phyloP scores from a whole-genome alignment of 345 rosid species.

The Diplotaxis tenuifolia region DNA sequence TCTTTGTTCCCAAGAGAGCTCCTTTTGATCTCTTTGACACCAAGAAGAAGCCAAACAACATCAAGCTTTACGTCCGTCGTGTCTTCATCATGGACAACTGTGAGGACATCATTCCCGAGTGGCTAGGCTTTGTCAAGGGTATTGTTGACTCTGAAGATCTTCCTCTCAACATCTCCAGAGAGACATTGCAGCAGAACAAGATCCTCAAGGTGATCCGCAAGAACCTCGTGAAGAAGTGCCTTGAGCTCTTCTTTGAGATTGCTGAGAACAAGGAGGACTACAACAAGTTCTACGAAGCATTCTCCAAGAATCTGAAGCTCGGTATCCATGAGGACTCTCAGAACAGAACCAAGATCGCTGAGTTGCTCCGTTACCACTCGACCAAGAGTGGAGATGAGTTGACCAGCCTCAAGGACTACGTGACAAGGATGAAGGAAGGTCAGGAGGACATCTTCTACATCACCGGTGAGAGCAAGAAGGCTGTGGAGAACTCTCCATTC shows the following conservation, averaged over 20 bases:
- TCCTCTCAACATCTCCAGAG: slow-evolving; percentile 88
- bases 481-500: slow-evolving; percentile 94
- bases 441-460: slow-evolving; percentile 78
- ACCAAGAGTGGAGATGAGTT: slow-evolving; percentile 90
- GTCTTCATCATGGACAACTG: slow-evolving; percentile 97
- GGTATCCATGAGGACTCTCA: slow-evolving; percentile 87
- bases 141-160: slow-evolving; percentile 91
- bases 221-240: slow-evolving; percentile 88
- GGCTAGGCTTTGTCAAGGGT: slow-evolving; percentile 80
- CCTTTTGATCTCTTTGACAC: slow-evolving; percentile 93
- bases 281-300: slow-evolving; percentile 86
- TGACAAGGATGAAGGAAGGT: slow-evolving; percentile 94
- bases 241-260: slow-evolving; percentile 84
- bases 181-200: slow-evolving; percentile 85
- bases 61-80: slow-evolving; percentile 88
- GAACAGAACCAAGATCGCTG: slow-evolving; percentile 77
- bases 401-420: slow-evolving; percentile 89
- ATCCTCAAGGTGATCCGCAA: slow-evolving; percentile 86
- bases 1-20: slow-evolving; percentile 87
- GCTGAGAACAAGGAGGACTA: slow-evolving; percentile 96
- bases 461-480: slow-evolving; percentile 93
- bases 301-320: slow-evolving; percentile 85
- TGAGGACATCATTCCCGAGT: slow-evolving; percentile 84
- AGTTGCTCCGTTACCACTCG: slow-evolving; percentile 78
- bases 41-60: slow-evolving; percentile 88